Percentiles rank a stretch among this genome's conserved stretches.
These are phyloP conservation scores for Aspergillus sp. DNA, from an alignment of 2,329 filamentous ascomycete genomes.

Conservation along the genomic window DNA sequence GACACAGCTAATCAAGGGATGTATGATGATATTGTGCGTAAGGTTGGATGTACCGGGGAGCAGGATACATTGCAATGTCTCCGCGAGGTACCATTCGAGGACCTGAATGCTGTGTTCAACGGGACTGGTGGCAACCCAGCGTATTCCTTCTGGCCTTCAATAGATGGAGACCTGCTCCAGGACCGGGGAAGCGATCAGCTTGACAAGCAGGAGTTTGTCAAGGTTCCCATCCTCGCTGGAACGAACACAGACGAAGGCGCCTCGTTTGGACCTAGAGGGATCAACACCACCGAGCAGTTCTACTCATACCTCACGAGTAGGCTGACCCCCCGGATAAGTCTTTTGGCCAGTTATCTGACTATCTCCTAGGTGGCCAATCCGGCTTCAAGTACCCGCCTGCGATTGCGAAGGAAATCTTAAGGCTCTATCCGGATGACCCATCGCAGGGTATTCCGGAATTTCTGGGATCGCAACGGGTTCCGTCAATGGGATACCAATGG, in stretches of 20 bases:
- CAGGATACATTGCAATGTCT: slow-evolving; percentile 66
- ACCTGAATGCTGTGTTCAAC: slow-evolving; percentile 57
- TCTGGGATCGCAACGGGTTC: slow-evolving; percentile 33
- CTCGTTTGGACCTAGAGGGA: slow-evolving; percentile 52
- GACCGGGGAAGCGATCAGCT: slow-evolving; percentile 57
- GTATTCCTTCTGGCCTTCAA: slow-evolving; percentile 38
- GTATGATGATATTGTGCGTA: slow-evolving; percentile 62
- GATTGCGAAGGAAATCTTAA: slow-evolving; percentile 43
- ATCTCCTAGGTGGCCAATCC: slow-evolving; percentile 22
- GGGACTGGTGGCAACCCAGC: slow-evolving; percentile 35
- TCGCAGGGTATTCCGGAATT: slow-evolving; percentile 50
- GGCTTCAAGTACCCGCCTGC: slow-evolving; percentile 23
- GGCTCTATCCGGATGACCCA: slow-evolving; percentile 55
- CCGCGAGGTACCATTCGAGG: slow-evolving; percentile 58
- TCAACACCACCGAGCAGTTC: slow-evolving; percentile 58
- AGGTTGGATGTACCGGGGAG: slow-evolving; percentile 59
- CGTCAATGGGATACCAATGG: slow-evolving; percentile 48
- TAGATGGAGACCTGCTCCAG: slow-evolving; percentile 59
- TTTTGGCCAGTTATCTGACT: not conserved
- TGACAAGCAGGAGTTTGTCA: slow-evolving; percentile 58
- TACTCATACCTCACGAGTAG: slow-evolving; percentile 38
- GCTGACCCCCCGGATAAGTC: not conserved
- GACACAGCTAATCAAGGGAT: slow-evolving; percentile 43
- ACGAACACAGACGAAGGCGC: slow-evolving; percentile 67
- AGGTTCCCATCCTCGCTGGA: slow-evolving; percentile 64